Conservation (phyloP, 306 rosid genomes). For the Bauhinia variegata region DNA sequence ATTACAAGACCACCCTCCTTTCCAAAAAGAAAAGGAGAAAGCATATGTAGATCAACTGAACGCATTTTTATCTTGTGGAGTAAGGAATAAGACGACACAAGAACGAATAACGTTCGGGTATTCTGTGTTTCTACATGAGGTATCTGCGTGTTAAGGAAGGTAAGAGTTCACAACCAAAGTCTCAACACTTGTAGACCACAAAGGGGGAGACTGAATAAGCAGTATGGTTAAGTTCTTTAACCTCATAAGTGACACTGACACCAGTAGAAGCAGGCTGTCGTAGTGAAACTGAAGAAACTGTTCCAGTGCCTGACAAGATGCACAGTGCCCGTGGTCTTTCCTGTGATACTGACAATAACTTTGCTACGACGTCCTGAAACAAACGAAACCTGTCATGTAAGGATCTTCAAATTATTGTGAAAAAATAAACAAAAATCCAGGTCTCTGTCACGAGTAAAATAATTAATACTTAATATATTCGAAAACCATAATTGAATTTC, state of each 20-base stretch:
- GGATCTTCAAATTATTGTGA: conserved; percentile 3
- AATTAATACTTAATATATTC: conserved; percentile 1
- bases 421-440: not conserved
- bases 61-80: not conserved
- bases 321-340: conserved; percentile 90
- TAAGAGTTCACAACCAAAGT: not conserved
- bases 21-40: too few relatives aligned
- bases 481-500: not conserved
- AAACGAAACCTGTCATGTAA: conserved; percentile 28
- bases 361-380: conserved; percentile 85
- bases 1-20: too few relatives aligned
- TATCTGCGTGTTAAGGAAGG: not conserved
- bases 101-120: not conserved
- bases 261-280: conserved; percentile 88
- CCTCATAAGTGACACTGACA: conserved; percentile 76
- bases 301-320: conserved; percentile 82
- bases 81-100: not conserved
- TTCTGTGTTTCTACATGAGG: not conserved
- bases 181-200: not conserved
- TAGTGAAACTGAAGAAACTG: conserved; percentile 74
- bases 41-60: not conserved
- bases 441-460: conserved; percentile 1
- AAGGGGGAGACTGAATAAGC: not conserved
- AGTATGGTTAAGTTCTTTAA: conserved; percentile 27
- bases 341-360: conserved; percentile 73